These are phyloP conservation scores for Aspergillus viridinutans DNA, from an alignment of 2,329 filamentous ascomycete genomes.

Conservation along the genomic window DNA sequence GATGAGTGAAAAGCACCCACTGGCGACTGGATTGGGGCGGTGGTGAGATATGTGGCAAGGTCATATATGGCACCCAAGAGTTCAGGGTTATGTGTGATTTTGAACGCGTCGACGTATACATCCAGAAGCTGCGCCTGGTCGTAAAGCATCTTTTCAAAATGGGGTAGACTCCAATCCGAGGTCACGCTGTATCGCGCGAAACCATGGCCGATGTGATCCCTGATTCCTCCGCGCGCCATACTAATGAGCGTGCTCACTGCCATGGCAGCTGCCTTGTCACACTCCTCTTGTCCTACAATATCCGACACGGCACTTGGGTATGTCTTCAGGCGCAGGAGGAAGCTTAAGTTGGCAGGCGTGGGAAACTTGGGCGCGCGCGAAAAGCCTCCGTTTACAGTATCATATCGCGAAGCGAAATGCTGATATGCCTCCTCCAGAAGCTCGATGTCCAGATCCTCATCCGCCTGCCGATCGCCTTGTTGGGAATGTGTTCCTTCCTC, in stretches of 20 bases:
- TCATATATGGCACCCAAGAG: conserved; percentile 76
- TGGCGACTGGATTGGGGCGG: conserved; percentile 60
- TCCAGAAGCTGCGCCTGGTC: conserved; percentile 84
- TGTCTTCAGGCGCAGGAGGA: conserved; percentile 69
- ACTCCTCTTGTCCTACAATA: conserved; percentile 81
- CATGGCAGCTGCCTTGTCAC: conserved; percentile 69
- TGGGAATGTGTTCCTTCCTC: conserved; percentile 69
- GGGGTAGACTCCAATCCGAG: conserved; percentile 85
- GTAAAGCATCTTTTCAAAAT: conserved; percentile 96
- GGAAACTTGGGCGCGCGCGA: conserved; percentile 79
- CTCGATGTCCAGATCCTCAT: conserved; percentile 79
- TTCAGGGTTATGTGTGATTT: conserved; percentile 63
- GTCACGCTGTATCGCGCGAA: conserved; percentile 87
- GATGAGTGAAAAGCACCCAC: conserved; percentile 79
- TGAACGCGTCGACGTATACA: conserved; percentile 82
- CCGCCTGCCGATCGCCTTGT: conserved; percentile 42
- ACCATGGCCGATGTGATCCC: conserved; percentile 73
- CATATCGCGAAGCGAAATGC: conserved; percentile 76
- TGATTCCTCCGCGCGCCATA: conserved; percentile 68
- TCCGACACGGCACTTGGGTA: conserved; percentile 72
- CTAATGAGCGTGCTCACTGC: conserved; percentile 73
- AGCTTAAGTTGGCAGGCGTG: conserved; percentile 78
- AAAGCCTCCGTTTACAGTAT: conserved; percentile 75
- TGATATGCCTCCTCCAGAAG: conserved; percentile 84
- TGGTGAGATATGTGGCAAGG: conserved; percentile 80